Base-by-base conservation (phyloP, 192 early-diverging fungal species). In the Jimgerdemannia flammicorona region DNA sequence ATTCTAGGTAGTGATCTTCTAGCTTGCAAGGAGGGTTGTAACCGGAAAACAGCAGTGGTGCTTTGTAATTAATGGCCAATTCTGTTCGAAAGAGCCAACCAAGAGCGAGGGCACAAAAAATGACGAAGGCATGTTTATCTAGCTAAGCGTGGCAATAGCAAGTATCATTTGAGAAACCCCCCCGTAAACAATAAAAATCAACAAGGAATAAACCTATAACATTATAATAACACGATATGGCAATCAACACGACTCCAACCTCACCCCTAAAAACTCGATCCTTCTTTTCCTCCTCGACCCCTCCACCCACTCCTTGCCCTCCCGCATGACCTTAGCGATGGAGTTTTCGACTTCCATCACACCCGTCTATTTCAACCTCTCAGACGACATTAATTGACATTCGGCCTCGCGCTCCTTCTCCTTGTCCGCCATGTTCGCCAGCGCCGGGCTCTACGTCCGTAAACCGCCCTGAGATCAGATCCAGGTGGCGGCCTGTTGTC, bases 351-450 rank as follows among this genome's bases (percentile, higher is more conserved):
- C 91, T 80, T 95, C 87, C 74, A 99, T 93, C 3, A 99, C 82
- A 29, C 98, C 98, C 7, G 93, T 97, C 73, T 91, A 91, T 72
- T 98, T 95, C 44, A 98, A 83, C 74, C 94, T 87, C 72, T 99
- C 96, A 85, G 98, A 96, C 80, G 98, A 85, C 2, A 96, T 95
- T 86, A 98, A 91, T 79, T 98, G 77, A 40, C 88, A 86, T 80
- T 97, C 95, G 3, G 95, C 96, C 75, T 99, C 98, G 63, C 91
- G 83, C 76, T 98, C 95, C 79, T 98, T 98, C 79, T 99, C 97
- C 78, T 97, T 97, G 59, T 97, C 95, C 3, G 95, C 97, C 95
- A 99, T 95, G 11, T 88, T 85, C 6, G 90, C 88, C 81, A 95
- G 88, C 49, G 80, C 77, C 9, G 83, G 81, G 4, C 78, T 75